Evolutionary conservation across 2,329 filamentous ascomycete species (phyloP).

Genomic region (Aspergillus phoenicis): DNA sequence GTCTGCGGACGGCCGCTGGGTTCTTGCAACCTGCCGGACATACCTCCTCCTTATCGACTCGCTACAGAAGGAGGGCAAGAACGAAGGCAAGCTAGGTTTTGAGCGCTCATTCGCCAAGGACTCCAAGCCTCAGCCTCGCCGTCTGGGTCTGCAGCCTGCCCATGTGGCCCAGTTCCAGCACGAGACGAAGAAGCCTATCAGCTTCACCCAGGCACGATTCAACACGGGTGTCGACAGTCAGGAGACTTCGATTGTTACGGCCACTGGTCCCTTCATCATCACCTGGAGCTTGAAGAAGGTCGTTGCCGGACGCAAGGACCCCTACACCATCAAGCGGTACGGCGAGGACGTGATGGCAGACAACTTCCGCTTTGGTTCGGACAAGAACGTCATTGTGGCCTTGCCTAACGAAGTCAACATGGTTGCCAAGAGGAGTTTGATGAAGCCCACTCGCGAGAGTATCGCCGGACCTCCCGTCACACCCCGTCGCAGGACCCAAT

Average conservation of each 20-base stretch:
- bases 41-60: constrained; percentile 94
- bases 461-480: constrained; percentile 66
- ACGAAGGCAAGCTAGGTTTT: constrained; percentile 97
- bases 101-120: constrained; percentile 92
- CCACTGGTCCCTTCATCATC: constrained; percentile 93
- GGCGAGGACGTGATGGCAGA: constrained; percentile 94
- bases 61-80: constrained; percentile 88
- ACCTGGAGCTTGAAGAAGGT: constrained; percentile 96
- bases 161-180: constrained; percentile 98
- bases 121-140: constrained; percentile 87
- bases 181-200: constrained; percentile 82
- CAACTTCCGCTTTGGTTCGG: constrained; percentile 95
- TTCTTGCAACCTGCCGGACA: constrained; percentile 89
- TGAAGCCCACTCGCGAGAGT: constrained; percentile 87
- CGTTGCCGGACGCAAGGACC: constrained; percentile 74
- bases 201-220: constrained; percentile 90
- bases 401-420: constrained; percentile 97
- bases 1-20: constrained; percentile 92
- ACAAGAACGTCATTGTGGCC: constrained; percentile 97
- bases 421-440: constrained; percentile 83
- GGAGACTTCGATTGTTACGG: constrained; percentile 95
- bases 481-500: constrained; percentile 44
- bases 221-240: constrained; percentile 79
- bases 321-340: constrained; percentile 97
- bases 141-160: constrained; percentile 82